Evolutionary conservation across 2,329 filamentous ascomycete species (phyloP).

Genomic region (Penicillium fuscoglaucum): DNA sequence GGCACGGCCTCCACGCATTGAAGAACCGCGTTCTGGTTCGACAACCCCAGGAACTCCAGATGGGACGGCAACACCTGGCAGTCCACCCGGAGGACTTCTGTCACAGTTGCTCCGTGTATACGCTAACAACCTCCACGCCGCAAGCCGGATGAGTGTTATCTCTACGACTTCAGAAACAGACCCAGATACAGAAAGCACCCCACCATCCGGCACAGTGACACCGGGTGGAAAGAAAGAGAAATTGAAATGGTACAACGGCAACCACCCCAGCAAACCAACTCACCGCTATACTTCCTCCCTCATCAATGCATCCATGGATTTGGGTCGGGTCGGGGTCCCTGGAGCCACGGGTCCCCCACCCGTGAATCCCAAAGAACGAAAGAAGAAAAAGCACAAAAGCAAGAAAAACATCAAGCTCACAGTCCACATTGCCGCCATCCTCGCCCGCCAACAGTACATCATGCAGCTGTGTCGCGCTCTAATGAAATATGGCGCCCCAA

Average conservation of each 20-base stretch:
- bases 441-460: slow-evolving; percentile 53
- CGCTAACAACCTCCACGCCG: slow-evolving; percentile 48
- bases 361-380: slow-evolving; percentile 21
- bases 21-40: slow-evolving; percentile 21
- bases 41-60: slow-evolving; percentile 19
- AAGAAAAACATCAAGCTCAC: slow-evolving; percentile 50
- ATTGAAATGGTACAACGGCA: slow-evolving; percentile 34
- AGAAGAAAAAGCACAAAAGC: slow-evolving; percentile 46
- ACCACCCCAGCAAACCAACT: slow-evolving; percentile 14
- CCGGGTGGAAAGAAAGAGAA: slow-evolving; percentile 27
- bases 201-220: slow-evolving; percentile 13
- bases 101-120: slow-evolving; percentile 69
- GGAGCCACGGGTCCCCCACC: slow-evolving; percentile 23
- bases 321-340: slow-evolving; percentile 27
- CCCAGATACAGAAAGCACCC: slow-evolving; percentile 19
- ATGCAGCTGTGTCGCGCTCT: slow-evolving; percentile 33
- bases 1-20: background rate
- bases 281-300: slow-evolving; percentile 31
- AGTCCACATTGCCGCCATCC: slow-evolving; percentile 63
- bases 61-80: slow-evolving; percentile 18
- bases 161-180: slow-evolving; percentile 20
- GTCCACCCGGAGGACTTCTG: slow-evolving; percentile 56
- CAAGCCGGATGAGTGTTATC: slow-evolving; percentile 25
- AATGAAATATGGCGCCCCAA: slow-evolving; percentile 34
- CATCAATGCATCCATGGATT: slow-evolving; percentile 27